phyloP scores from a whole-genome alignment of 2,329 filamentous ascomycete species.

The Conoideocrella luteorostrata region DNA sequence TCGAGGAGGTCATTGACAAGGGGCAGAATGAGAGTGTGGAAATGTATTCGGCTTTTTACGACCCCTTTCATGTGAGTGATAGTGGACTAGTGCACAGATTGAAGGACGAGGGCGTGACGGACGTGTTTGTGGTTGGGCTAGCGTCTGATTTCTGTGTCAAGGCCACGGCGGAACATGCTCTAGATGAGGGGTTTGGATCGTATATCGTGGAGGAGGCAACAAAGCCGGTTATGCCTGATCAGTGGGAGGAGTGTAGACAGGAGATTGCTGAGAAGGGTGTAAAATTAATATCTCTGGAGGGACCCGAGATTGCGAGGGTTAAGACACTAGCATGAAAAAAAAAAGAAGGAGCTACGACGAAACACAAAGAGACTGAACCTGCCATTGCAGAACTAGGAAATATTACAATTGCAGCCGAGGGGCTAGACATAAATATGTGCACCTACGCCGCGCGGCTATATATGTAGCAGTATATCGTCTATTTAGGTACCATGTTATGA shows the following conservation, averaged over 20 bases:
- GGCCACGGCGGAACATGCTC: slow-evolving; percentile 72
- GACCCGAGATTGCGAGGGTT: slow-evolving; percentile 16
- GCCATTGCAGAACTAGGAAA: background rate
- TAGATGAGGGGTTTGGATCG: slow-evolving; percentile 66
- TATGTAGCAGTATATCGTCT: slow-evolving; percentile 6
- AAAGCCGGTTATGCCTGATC: slow-evolving; percentile 58
- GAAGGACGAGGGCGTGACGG: slow-evolving; percentile 52
- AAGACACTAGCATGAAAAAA: slow-evolving; percentile 6
- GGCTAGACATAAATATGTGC: background rate
- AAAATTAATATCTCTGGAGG: slow-evolving; percentile 43
- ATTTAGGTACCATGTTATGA: background rate
- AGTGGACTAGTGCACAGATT: slow-evolving; percentile 58
- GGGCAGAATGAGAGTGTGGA: slow-evolving; percentile 69
- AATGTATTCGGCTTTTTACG: slow-evolving; percentile 91
- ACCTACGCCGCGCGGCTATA: background rate
- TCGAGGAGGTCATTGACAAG: slow-evolving; percentile 72
- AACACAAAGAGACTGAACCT: background rate
- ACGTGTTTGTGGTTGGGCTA: slow-evolving; percentile 81
- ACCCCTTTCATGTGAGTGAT: slow-evolving; percentile 63
- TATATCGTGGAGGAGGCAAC: slow-evolving; percentile 76
- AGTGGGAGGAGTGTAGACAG: slow-evolving; percentile 48
- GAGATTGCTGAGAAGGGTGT: slow-evolving; percentile 56
- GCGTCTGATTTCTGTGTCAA: slow-evolving; percentile 89
- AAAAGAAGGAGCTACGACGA: background rate
- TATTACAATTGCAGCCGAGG: slow-evolving; percentile 1